Conservation (phyloP, 208 protist genomes). For the Leishmania mexicana region DNA sequence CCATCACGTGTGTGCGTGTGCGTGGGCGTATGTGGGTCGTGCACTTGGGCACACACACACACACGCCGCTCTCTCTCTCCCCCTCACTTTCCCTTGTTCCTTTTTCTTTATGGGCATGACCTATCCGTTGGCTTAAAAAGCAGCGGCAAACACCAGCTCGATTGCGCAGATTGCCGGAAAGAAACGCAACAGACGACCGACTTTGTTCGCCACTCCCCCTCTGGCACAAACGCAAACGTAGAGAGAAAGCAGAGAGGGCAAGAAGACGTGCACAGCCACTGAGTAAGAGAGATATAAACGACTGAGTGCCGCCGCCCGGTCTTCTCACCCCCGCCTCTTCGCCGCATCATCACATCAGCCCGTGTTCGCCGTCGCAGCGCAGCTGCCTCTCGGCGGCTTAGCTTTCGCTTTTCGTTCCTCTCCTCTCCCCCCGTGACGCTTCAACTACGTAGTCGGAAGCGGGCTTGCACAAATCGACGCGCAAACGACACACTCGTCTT, state of each 20-base stretch:
- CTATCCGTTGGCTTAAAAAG: not conserved
- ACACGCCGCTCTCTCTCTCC: not conserved
- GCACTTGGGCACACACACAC: not conserved
- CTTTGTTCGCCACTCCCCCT: not conserved
- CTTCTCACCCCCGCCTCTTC: not conserved
- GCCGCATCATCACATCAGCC: not conserved
- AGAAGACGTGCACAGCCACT: not conserved
- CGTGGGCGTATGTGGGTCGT: not conserved
- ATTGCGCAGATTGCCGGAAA: not conserved
- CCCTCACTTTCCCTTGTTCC: not conserved
- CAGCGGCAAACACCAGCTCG: not conserved
- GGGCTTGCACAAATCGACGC: conserved; percentile 81
- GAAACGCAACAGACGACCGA: not conserved
- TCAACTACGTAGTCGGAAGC: conserved; percentile 46
- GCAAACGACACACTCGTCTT: conserved; percentile 54
- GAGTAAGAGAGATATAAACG: not conserved
- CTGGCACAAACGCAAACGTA: not conserved
- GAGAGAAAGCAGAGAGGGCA: not conserved
- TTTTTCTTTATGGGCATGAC: not conserved
- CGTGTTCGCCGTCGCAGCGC: not conserved
- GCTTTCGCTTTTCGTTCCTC: not conserved
- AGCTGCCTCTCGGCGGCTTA: not conserved
- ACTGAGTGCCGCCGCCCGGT: not conserved
- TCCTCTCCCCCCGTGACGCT: not conserved
- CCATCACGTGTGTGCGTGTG: not conserved